phyloP scores from a whole-genome alignment of 2,329 filamentous ascomycete genomes.

The Aspergillus neotritici region DNA sequence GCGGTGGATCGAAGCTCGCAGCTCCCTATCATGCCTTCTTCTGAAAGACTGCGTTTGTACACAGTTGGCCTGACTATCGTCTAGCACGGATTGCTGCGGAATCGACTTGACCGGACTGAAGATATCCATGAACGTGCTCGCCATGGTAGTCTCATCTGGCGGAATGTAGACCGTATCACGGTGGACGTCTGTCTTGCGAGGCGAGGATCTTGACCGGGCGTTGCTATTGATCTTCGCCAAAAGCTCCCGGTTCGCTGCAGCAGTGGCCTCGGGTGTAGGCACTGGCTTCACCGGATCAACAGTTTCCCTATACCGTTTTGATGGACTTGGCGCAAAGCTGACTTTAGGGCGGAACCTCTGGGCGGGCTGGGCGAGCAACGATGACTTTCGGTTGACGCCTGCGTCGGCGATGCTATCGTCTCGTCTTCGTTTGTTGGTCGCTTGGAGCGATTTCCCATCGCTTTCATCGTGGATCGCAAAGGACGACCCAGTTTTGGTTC shows the following conservation, averaged over 20 bases:
- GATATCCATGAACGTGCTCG: slow-evolving; percentile 40
- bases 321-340: slow-evolving; percentile 21
- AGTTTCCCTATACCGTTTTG: slow-evolving; percentile 1
- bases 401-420: slow-evolving; percentile 12
- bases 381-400: slow-evolving; percentile 23
- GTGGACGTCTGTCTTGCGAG: slow-evolving; percentile 28
- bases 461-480: slow-evolving; percentile 39
- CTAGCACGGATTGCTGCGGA: slow-evolving; percentile 2
- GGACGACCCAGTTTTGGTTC: slow-evolving; percentile 18
- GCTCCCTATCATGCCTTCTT: slow-evolving; percentile 27
- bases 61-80: slow-evolving; percentile 24
- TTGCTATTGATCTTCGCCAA: slow-evolving; percentile 11
- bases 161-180: slow-evolving; percentile 40
- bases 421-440: slow-evolving; percentile 13
- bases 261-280: slow-evolving; percentile 3
- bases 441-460: slow-evolving; percentile 9
- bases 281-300: no score
- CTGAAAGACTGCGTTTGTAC: slow-evolving; percentile 31
- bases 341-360: slow-evolving; percentile 36
- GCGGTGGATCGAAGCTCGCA: slow-evolving; percentile 24
- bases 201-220: slow-evolving; percentile 9
- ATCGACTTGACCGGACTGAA: slow-evolving; percentile 37
- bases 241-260: slow-evolving; percentile 14
- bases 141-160: slow-evolving; percentile 37
- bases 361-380: slow-evolving; percentile 36